Conservation (phyloP, 306 rosid genomes). For the Pyrus communis region DNA sequence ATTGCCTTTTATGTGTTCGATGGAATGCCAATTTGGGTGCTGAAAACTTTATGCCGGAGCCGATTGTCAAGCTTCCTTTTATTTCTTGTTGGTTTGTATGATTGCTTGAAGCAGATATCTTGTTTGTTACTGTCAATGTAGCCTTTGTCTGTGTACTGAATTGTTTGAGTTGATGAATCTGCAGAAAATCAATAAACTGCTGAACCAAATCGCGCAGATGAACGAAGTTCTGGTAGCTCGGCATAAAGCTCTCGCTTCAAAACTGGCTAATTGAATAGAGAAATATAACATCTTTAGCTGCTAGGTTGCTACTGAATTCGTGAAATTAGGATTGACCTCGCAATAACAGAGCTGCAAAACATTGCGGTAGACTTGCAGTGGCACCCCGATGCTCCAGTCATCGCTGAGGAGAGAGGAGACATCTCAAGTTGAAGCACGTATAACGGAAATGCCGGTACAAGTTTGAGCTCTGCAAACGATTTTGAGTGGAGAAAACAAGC, state of each 20-base stretch:
- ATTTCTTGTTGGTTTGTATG: not conserved
- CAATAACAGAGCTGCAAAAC: not conserved
- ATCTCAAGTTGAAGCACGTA: not conserved
- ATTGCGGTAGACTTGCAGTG: not conserved
- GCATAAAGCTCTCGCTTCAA: slow-evolving; percentile 22
- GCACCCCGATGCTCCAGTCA: not conserved
- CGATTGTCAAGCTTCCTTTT: not conserved
- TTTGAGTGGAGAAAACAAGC: not conserved
- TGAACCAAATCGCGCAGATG: slow-evolving; percentile 31
- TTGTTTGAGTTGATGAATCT: not conserved
- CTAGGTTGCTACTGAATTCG: not conserved
- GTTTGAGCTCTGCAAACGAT: not conserved
- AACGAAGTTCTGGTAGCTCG: slow-evolving; percentile 28
- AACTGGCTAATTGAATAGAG: slow-evolving; percentile 2
- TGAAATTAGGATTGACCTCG: not conserved
- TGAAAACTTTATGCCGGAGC: not conserved
- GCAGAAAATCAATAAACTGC: slow-evolving; percentile 32
- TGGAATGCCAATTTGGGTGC: not conserved
- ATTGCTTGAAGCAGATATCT: not conserved
- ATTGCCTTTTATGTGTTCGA: slow-evolving; percentile 3
- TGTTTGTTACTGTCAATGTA: not conserved
- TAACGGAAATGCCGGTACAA: not conserved
- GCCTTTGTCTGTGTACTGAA: not conserved
- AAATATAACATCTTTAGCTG: not conserved
- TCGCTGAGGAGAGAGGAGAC: not conserved